Percentiles rank a stretch among this genome's conserved stretches.
phyloP scores from a whole-genome alignment of 1,284 basidiomycete genomes.

The Sutorius eximius region DNA sequence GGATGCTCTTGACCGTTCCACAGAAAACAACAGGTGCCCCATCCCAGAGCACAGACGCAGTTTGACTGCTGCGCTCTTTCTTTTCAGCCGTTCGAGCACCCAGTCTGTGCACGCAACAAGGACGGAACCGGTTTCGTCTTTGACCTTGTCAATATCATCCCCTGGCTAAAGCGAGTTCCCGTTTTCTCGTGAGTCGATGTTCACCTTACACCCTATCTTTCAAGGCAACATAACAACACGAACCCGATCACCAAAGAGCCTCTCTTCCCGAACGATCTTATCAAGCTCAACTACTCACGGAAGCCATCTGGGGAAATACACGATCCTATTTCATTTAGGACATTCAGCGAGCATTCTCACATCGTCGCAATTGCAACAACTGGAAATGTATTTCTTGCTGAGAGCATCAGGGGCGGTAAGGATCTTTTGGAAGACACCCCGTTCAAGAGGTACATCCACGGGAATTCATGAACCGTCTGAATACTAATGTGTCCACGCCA shows the following conservation, averaged over 20 bases:
- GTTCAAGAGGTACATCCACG: conserved; percentile 70
- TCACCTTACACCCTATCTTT: conserved; percentile 20
- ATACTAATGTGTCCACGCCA: conserved; percentile 29
- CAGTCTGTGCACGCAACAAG: conserved; percentile 81
- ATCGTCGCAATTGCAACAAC: conserved; percentile 88
- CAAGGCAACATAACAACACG: conserved; percentile 71
- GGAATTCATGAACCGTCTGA: not conserved
- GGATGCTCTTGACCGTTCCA: conserved; percentile 5
- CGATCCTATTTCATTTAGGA: conserved; percentile 92
- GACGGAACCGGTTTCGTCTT: conserved; percentile 83
- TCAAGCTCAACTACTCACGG: conserved; percentile 85
- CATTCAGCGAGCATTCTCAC: conserved; percentile 88
- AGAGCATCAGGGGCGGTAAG: conserved; percentile 84
- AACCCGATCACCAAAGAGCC: conserved; percentile 89
- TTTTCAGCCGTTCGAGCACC: conserved; percentile 87
- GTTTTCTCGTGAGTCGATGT: conserved; percentile 9
- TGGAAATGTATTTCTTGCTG: conserved; percentile 88
- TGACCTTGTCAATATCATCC: conserved; percentile 87
- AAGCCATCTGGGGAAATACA: conserved; percentile 80
- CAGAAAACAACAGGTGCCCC: conserved; percentile 67
- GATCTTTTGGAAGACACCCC: conserved; percentile 86
- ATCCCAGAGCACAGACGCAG: conserved; percentile 65
- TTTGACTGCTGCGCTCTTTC: conserved; percentile 93
- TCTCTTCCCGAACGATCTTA: conserved; percentile 76
- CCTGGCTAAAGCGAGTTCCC: conserved; percentile 83